Evolutionary conservation across 2,329 filamentous ascomycete genomes (phyloP).

Genomic region (Ceratocystiopsis sp.): DNA sequence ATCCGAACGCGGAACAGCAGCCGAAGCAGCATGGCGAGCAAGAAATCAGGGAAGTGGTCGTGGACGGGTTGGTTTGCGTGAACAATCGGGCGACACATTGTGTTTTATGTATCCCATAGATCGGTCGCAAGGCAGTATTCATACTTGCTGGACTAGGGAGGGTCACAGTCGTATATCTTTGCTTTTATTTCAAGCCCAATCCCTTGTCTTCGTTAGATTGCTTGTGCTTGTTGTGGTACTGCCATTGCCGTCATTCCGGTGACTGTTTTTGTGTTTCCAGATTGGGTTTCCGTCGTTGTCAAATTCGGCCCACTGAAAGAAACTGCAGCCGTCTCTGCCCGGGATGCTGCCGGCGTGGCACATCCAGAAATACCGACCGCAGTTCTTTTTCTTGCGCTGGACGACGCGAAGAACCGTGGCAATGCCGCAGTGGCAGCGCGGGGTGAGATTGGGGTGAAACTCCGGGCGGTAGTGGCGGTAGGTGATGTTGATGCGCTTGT

Average conservation of each 20-base stretch:
- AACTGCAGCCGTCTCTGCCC: conserved; percentile 51
- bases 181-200: neutral
- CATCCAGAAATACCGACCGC: conserved; percentile 79
- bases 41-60: conserved; percentile 11
- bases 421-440: conserved; percentile 58
- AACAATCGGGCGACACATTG: neutral
- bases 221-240: neutral
- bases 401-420: conserved; percentile 58
- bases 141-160: neutral
- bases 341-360: conserved; percentile 63
- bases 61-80: conserved; percentile 11
- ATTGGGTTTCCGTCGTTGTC: conserved; percentile 70
- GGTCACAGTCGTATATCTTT: neutral
- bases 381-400: conserved; percentile 58
- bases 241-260: too few relatives aligned
- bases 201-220: neutral
- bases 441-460: conserved; percentile 63
- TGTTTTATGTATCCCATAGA: neutral
- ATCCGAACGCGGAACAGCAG: conserved; percentile 4
- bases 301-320: conserved; percentile 76
- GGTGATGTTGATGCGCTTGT: conserved; percentile 78
- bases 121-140: neutral
- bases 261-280: conserved; percentile 23
- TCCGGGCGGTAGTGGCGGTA: conserved; percentile 71
- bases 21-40: conserved; percentile 7